Conservation (phyloP, 2,329 filamentous ascomycete genomes). For the Trichoderma atrobrunneum region DNA sequence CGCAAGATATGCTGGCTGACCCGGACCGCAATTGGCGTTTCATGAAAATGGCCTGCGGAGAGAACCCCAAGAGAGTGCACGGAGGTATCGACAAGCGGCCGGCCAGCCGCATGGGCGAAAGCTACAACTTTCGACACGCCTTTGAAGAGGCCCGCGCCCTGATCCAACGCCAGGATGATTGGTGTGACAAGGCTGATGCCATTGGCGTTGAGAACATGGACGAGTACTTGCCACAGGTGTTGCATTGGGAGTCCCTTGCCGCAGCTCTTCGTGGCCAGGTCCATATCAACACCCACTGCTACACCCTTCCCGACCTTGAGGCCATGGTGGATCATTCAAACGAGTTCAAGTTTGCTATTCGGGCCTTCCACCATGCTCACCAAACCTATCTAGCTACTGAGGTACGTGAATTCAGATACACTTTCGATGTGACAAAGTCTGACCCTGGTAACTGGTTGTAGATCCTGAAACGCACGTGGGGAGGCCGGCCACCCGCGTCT, state of each 20-base stretch:
- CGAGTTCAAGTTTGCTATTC: slow-evolving; percentile 65
- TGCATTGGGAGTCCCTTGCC: slow-evolving; percentile 61
- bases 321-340: slow-evolving; percentile 68
- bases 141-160: slow-evolving; percentile 60
- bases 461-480: slow-evolving; percentile 57
- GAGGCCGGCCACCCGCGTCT: slow-evolving; percentile 51
- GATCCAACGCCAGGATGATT: slow-evolving; percentile 62
- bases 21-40: slow-evolving; percentile 65
- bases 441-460: slow-evolving; percentile 21
- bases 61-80: slow-evolving; percentile 64
- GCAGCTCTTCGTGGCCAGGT: slow-evolving; percentile 66
- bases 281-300: slow-evolving; percentile 69
- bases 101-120: slow-evolving; percentile 63
- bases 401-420: slow-evolving; percentile 32
- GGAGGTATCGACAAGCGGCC: slow-evolving; percentile 53
- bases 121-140: slow-evolving; percentile 65
- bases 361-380: slow-evolving; percentile 69
- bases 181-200: slow-evolving; percentile 57
- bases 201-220: slow-evolving; percentile 50
- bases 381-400: slow-evolving; percentile 66
- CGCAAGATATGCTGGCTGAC: slow-evolving; percentile 62
- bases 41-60: slow-evolving; percentile 75
- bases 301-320: slow-evolving; percentile 66
- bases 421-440: background rate
- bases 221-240: slow-evolving; percentile 59